Evolutionary conservation across 345 rosid species (phyloP).

Genomic region (Schrenkiella parvula): DNA sequence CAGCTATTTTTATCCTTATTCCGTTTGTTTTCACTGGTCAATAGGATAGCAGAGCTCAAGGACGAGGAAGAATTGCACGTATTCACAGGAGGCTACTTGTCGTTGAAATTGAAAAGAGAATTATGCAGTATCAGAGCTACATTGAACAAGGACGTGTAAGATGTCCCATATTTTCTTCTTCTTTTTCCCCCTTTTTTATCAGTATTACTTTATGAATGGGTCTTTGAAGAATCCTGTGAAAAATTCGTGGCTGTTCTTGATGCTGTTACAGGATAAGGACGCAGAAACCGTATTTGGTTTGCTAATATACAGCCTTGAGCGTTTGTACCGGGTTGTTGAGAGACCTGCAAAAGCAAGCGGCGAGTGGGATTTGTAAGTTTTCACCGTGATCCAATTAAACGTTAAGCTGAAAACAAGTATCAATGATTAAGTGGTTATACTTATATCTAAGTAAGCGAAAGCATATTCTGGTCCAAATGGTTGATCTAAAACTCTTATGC

Average conservation of each 20-base stretch:
- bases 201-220: background rate
- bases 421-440: background rate
- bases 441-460: constrained; percentile 5
- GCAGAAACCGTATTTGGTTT: constrained; percentile 74
- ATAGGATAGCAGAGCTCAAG: constrained; percentile 88
- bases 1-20: background rate
- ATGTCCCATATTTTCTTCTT: constrained; percentile 1
- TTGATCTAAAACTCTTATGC: background rate
- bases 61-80: constrained; percentile 84
- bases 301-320: constrained; percentile 65
- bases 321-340: constrained; percentile 64
- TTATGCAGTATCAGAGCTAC: constrained; percentile 69
- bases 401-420: background rate
- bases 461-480: background rate
- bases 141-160: constrained; percentile 80
- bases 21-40: constrained; percentile 5
- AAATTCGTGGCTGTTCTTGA: constrained; percentile 2
- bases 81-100: constrained; percentile 76
- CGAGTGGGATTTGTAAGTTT: constrained; percentile 81
- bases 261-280: constrained; percentile 57
- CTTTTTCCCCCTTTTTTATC: background rate
- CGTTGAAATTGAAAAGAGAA: constrained; percentile 77
- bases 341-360: constrained; percentile 71
- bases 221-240: background rate
- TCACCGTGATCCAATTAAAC: background rate